phyloP scores from a whole-genome alignment of 139 green algal genomes.

The Chlamydomonas sp. region DNA sequence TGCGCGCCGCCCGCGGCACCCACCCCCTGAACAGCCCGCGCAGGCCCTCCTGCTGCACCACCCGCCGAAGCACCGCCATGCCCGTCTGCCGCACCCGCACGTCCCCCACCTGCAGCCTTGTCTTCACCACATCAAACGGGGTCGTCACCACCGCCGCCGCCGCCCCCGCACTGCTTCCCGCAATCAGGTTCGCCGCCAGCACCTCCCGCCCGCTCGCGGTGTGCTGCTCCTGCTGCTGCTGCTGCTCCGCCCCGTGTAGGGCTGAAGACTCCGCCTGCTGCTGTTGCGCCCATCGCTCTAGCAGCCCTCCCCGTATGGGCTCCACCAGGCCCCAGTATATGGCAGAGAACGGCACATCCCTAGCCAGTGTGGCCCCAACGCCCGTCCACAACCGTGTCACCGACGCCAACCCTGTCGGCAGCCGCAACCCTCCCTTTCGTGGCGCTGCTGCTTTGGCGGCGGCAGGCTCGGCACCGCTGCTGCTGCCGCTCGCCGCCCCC shows the following conservation, averaged over 20 bases:
- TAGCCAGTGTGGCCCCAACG: constrained; percentile 80
- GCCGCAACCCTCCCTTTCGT: neutral
- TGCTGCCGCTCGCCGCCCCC: neutral
- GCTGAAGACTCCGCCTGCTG: neutral
- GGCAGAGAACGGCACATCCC: constrained; percentile 95
- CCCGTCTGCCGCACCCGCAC: neutral
- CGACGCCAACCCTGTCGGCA: constrained; percentile 20
- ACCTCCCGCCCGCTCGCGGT: constrained; percentile 47
- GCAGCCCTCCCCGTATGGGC: constrained; percentile 69
- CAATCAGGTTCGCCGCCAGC: constrained; percentile 68
- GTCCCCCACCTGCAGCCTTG: constrained; percentile 67
- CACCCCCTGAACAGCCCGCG: constrained; percentile 82
- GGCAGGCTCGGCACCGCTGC: neutral
- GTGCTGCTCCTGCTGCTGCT: neutral
- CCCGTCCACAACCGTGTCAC: constrained; percentile 79
- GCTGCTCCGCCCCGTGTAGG: neutral
- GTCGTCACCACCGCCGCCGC: constrained; percentile 88
- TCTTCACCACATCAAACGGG: constrained; percentile 98
- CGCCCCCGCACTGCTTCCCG: constrained; percentile 68
- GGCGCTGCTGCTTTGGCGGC: neutral
- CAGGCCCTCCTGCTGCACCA: constrained; percentile 67
- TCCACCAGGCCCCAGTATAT: constrained; percentile 95
- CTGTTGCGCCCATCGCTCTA: constrained; percentile 29
- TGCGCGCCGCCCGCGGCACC: constrained; percentile 72
- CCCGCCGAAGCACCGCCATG: constrained; percentile 52